These are phyloP conservation scores for Xylaria nigripes DNA, from an alignment of 495 filamentous ascomycete genomes.

Conservation along the genomic window DNA sequence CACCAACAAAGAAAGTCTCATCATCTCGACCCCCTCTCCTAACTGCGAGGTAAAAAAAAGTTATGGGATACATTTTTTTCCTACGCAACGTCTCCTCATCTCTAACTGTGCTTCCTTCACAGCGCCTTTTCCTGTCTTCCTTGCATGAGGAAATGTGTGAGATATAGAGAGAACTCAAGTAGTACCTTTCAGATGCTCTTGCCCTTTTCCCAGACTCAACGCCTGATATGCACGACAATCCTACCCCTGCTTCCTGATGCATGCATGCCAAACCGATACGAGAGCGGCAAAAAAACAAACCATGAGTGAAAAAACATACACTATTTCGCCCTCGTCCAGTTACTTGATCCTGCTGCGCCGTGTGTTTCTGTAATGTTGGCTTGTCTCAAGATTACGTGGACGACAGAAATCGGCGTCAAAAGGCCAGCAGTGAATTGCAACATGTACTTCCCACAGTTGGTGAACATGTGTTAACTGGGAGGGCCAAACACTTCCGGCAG, in stretches of 20 bases:
- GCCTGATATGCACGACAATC: slow-evolving; percentile 11
- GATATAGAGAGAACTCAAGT: neutral
- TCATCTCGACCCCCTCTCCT: neutral
- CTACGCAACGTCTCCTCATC: neutral
- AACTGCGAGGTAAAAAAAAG: neutral
- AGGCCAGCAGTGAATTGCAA: neutral
- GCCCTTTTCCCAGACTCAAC: slow-evolving; percentile 2
- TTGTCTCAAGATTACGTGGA: neutral
- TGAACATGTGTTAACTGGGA: neutral
- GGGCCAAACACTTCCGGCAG: neutral
- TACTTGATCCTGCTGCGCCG: neutral
- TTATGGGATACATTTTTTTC: neutral
- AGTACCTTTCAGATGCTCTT: slow-evolving; percentile 7
- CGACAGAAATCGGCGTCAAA: neutral
- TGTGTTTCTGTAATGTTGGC: neutral
- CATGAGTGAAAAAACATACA: neutral
- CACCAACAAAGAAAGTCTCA: too few species aligned
- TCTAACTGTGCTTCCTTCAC: neutral
- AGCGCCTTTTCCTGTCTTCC: neutral
- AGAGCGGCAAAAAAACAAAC: slow-evolving; percentile 4
- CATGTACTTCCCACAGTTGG: neutral
- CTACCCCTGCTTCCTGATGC: slow-evolving; percentile 9
- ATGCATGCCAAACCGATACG: slow-evolving; percentile 9
- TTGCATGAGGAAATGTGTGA: neutral
- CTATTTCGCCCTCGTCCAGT: slow-evolving; percentile 1